A percentile compares a stretch with the other conserved stretches of the same genome.
phyloP scores from a whole-genome alignment of 371 early-diverging fungal species.

The Syncephalis fuscata region DNA sequence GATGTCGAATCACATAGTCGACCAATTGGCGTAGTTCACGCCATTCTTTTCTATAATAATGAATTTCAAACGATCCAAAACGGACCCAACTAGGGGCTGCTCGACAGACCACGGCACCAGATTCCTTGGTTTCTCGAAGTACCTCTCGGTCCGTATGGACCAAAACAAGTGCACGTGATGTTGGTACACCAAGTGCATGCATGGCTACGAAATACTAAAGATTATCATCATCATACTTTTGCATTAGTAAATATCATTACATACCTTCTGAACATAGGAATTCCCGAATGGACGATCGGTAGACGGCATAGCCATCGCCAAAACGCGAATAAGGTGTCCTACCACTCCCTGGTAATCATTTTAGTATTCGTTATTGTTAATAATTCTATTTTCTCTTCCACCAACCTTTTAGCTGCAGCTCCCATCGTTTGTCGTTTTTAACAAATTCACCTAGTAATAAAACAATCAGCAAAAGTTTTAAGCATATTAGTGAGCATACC shows the following conservation, averaged over 20 bases:
- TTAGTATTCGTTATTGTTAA: not conserved
- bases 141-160: conserved; percentile 43
- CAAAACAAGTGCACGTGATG: conserved; percentile 58
- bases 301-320: conserved; percentile 75
- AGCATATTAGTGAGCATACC: conserved; percentile 18
- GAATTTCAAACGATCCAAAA: conserved; percentile 80
- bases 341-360: conserved; percentile 35
- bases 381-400: not conserved
- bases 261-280: conserved; percentile 70
- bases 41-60: conserved; percentile 44
- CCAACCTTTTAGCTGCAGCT: conserved; percentile 61
- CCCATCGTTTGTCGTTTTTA: conserved; percentile 34
- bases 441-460: conserved; percentile 14
- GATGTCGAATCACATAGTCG: conserved; percentile 39
- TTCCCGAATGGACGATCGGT: conserved; percentile 70
- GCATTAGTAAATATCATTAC: not conserved
- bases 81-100: conserved; percentile 72
- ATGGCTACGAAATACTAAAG: conserved; percentile 10
- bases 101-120: conserved; percentile 63
- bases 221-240: too few relatives aligned
- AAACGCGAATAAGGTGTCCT: conserved; percentile 75
- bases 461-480: not conserved
- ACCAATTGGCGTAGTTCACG: conserved; percentile 37
- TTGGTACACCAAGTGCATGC: conserved; percentile 57
- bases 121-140: conserved; percentile 47